Evolutionary conservation across 1,284 basidiomycete species (phyloP).

Genomic region (Anthracocystis setariae): DNA sequence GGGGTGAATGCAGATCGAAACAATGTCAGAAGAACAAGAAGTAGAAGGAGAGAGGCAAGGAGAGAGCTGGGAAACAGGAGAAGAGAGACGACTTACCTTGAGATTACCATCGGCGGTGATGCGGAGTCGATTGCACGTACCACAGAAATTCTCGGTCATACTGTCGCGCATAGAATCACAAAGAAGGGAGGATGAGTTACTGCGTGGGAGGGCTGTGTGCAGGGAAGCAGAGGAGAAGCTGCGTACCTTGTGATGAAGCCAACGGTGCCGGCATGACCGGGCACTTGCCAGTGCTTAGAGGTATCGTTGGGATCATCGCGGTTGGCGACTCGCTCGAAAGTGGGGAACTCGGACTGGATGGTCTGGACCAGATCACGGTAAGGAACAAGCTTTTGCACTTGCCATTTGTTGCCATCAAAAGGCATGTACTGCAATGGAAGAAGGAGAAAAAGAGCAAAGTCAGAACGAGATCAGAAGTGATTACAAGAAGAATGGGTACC

Average conservation of each 20-base stretch:
- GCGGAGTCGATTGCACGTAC: constrained; percentile 82
- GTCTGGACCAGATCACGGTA: constrained; percentile 49
- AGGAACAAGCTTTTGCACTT: constrained; percentile 78
- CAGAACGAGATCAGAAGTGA: not conserved
- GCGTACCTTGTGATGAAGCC: constrained; percentile 77
- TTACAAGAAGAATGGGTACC: not conserved
- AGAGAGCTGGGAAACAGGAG: not conserved
- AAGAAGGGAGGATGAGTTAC: not conserved
- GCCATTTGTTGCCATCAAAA: constrained; percentile 84
- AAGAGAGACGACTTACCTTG: constrained; percentile 72
- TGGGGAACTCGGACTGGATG: constrained; percentile 38
- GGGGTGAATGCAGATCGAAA: not conserved
- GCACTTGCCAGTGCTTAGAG: constrained; percentile 80
- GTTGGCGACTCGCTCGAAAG: constrained; percentile 34
- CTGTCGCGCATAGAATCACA: constrained; percentile 17
- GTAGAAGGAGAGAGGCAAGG: not conserved
- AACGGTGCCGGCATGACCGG: constrained; percentile 78
- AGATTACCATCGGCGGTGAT: constrained; percentile 88
- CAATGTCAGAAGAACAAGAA: not conserved
- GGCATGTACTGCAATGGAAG: constrained; percentile 77
- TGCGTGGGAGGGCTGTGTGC: not conserved
- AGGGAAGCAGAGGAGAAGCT: not conserved
- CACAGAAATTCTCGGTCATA: constrained; percentile 85
- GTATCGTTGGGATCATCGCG: constrained; percentile 80
- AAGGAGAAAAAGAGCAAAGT: not conserved